Percentiles rank a stretch among this genome's conserved stretches.
These are phyloP conservation scores for Neofusicoccum umdonicola DNA, from an alignment of 2,329 filamentous ascomycete genomes.

Conservation along the genomic window DNA sequence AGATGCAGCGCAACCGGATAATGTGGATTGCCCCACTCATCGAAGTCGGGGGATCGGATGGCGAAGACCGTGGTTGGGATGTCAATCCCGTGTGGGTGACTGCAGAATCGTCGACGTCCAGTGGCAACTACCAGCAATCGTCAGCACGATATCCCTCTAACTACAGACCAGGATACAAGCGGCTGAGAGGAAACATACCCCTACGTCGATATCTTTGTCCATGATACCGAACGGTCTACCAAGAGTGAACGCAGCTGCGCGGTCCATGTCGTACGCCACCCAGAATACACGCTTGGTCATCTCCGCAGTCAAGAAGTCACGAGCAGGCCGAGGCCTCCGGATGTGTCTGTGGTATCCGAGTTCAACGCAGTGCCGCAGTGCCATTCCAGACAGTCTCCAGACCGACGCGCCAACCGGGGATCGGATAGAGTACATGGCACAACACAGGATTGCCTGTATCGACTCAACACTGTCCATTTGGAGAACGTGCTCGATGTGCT, in stretches of 20 bases:
- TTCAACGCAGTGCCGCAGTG: conserved; percentile 36
- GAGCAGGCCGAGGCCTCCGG: conserved; percentile 13
- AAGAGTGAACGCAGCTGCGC: conserved; percentile 31
- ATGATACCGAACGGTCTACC: conserved; percentile 30
- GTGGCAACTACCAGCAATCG: conserved; percentile 19
- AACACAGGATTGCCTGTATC: conserved; percentile 26
- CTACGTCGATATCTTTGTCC: conserved; percentile 27
- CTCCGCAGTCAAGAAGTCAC: conserved; percentile 25
- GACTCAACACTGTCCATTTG: conserved; percentile 26
- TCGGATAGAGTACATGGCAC: conserved; percentile 28
- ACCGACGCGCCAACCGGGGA: conserved; percentile 27
- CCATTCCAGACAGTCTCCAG: conserved; percentile 36
- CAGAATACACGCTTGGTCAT: conserved; percentile 35
- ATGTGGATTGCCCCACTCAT: conserved; percentile 28
- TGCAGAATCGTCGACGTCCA: conserved; percentile 18
- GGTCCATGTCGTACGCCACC: conserved; percentile 35
- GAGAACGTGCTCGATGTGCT: conserved; percentile 22
- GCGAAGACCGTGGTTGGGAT: neutral
- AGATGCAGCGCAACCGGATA: conserved; percentile 26
- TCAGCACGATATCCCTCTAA: too few relatives aligned
- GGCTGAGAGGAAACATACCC: too few relatives aligned
- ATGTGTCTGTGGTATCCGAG: conserved; percentile 36
- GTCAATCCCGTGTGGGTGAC: too few relatives aligned
- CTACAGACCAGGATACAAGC: too few relatives aligned
- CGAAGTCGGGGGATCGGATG: conserved; percentile 21